Evolutionary conservation across 371 early-diverging fungal species (phyloP).

Genomic region (Syncephalastrum sp.): DNA sequence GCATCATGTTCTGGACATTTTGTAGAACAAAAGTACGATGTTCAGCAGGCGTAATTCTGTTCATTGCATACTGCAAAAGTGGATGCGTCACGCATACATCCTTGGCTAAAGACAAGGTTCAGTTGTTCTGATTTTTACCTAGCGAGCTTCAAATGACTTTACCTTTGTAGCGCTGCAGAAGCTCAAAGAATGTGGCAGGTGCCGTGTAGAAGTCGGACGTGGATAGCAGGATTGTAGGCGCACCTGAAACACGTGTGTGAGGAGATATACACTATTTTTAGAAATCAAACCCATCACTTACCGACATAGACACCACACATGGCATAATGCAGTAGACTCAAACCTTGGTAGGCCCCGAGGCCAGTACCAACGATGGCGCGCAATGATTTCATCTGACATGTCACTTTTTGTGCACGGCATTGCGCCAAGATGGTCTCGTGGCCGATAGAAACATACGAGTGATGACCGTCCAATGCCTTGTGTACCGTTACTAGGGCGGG

Average conservation of each 20-base stretch:
- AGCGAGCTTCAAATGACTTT: neutral
- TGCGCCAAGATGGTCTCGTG: conserved; percentile 73
- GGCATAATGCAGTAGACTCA: conserved; percentile 73
- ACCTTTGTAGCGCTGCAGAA: conserved; percentile 58
- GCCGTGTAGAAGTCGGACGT: conserved; percentile 28
- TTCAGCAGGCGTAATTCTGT: conserved; percentile 34
- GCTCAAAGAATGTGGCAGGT: conserved; percentile 65
- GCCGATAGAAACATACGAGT: conserved; percentile 57
- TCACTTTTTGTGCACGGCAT: conserved; percentile 77
- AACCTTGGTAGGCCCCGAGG: conserved; percentile 65
- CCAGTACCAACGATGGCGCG: conserved; percentile 67
- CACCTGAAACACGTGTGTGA: conserved; percentile 13
- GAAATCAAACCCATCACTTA: conserved; percentile 12
- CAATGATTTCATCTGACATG: conserved; percentile 68
- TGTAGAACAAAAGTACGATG: conserved; percentile 52
- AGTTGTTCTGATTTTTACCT: neutral
- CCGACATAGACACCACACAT: conserved; percentile 79
- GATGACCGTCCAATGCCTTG: conserved; percentile 53
- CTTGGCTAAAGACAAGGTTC: conserved; percentile 44
- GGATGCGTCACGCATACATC: conserved; percentile 72
- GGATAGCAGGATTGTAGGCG: conserved; percentile 31
- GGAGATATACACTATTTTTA: neutral
- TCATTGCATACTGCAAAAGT: conserved; percentile 77
- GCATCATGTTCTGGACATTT: conserved; percentile 66
- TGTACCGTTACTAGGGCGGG: conserved; percentile 59